Percentiles rank a stretch among this genome's conserved stretches.
phyloP scores from a whole-genome alignment of 2,329 filamentous ascomycete genomes.

The Penicillium sp. region DNA sequence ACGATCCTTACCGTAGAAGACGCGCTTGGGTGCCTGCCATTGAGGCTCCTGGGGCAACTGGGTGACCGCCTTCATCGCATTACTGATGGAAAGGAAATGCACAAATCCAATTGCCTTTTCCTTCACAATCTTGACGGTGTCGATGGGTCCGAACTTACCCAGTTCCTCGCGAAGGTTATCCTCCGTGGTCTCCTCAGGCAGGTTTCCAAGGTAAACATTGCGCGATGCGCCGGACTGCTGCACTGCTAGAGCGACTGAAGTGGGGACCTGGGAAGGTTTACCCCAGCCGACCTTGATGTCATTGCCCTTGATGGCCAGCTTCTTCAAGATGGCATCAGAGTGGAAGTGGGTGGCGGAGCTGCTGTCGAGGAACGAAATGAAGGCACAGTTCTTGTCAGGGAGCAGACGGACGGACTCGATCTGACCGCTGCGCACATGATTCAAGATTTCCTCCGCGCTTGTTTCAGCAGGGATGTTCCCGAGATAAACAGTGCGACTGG shows the following conservation, averaged over 20 bases:
- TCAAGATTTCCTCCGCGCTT: constrained; percentile 91
- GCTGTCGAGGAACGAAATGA: constrained; percentile 97
- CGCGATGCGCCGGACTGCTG: constrained; percentile 96
- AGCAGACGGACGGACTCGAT: constrained; percentile 98
- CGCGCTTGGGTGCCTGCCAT: constrained; percentile 92
- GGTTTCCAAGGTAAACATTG: constrained; percentile 94
- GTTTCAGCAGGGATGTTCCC: constrained; percentile 99
- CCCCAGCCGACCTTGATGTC: constrained; percentile 99
- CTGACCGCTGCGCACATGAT: constrained; percentile 94
- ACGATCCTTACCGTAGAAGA: constrained; percentile 98
- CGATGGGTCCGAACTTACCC: constrained; percentile 93
- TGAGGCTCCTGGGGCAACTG: constrained; percentile 91
- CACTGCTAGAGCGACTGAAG: constrained; percentile 93
- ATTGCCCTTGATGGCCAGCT: constrained; percentile 96
- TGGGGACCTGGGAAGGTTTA: constrained; percentile 96
- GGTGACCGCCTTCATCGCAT: constrained; percentile 96
- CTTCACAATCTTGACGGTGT: constrained; percentile 95
- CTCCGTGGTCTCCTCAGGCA: constrained; percentile 86
- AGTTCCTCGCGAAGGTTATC: constrained; percentile 93
- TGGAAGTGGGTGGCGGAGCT: constrained; percentile 99
- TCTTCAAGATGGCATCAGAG: constrained; percentile 99
- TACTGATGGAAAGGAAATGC: constrained; percentile 95
- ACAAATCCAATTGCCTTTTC: constrained; percentile 99
- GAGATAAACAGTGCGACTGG: constrained; percentile 93
- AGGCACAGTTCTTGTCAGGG: constrained; percentile 99